Base-by-base conservation (phyloP, 2,329 filamentous ascomycete genomes). In the Xenoacremonium recifei region DNA sequence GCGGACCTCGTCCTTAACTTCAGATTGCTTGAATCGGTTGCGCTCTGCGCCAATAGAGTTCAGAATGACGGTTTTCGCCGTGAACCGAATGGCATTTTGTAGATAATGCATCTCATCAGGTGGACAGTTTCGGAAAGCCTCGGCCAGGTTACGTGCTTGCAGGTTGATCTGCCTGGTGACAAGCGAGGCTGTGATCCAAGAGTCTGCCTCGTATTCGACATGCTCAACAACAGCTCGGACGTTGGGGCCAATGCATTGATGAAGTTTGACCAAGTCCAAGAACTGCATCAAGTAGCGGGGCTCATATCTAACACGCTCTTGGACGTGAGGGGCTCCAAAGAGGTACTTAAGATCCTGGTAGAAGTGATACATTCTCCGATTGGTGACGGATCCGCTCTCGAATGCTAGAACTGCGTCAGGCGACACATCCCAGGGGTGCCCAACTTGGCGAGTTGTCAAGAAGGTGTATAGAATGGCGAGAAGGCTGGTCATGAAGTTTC, bases 391-490 rank as follows among this genome's bases (percentile, higher is more conserved):
- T 2, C 93, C 93, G 23, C 89, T 87, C 62, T 99, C 93, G 57
- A 97, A 96, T 0, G 90, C 89, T 35, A 99, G 74, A 2, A 90
- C 90, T 3, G 90, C 92, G 54, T 84, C 85, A 1, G 89, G 85
- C 42, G 89, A 85, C 31, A 97, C 86, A 51, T 96, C 87, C 70
- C 88, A 87, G 0, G 93, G 92, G 62, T 96, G 91, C 1, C 91
- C 91, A 29, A 99, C 93, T 72, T 99, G 93, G 38, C 95, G 80
- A 5, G 90, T 96, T 0, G 93, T 99, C 29, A 99, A 70, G 69
- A 99, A 99, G 0, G 95, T 97, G 65, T 97, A 99, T 1, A 99
- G 73, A 48, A 99, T 99, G 12, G 93, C 90, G 78, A 97, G 87
- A 29, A 99, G 76, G 53, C 89, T 96, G 7, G 90, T 96, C 51